Evolutionary conservation across 331 rosid genomes (phyloP), one percentile per base, ranked within the genome.

Genomic region (Quercus tomentella): DNA sequence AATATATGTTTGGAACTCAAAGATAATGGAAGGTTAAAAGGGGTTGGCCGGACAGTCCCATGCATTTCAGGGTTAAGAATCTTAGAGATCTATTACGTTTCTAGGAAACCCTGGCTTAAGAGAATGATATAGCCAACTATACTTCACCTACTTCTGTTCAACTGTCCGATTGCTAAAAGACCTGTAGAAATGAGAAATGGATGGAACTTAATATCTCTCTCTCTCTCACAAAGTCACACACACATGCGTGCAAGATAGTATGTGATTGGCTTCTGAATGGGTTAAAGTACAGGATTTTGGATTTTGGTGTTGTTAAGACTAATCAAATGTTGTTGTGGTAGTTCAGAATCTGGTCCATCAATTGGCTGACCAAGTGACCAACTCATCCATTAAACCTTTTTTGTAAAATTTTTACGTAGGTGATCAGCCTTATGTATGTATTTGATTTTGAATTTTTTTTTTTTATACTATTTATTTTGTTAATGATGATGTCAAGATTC

Each of bases 111-210:
- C 51, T 67, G 25, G 52, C 72, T 67, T 67, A 67, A 31, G 26
- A 14, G 43, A 74, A 76, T 31, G 79, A 76, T 52, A 55, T 71
- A 69, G 78, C 85, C 91, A 87, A 80, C 91, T 45, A 87, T 62
- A 85, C 65, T 70, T 78, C 91, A 87, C 81, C 91, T 70, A 87
- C 88, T 85, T 87, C 79, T 72, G 89, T 83, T 86, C 82, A 86
- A 82, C 89, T 80, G 82, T 86, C 82, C 78, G 61, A 75, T 60
- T 26, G 69, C 75, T 12, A 56, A 78, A 72, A 80, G 76, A 70
- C 83, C 81, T 86, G 79, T 66, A 80, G 79, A 70, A 83, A 87
- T 86, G 81, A 76, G 6, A 61, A 31, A 51, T 28, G 37, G 26
- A 80, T 52, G 52, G 26, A 61, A 61, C 55, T 70, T 5, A 21